A percentile compares a stretch with the other conserved stretches of the same genome.
These are phyloP conservation scores for Rhizopogon salebrosus DNA, from an alignment of 768 basidiomycete genomes.

Conservation along the genomic window DNA sequence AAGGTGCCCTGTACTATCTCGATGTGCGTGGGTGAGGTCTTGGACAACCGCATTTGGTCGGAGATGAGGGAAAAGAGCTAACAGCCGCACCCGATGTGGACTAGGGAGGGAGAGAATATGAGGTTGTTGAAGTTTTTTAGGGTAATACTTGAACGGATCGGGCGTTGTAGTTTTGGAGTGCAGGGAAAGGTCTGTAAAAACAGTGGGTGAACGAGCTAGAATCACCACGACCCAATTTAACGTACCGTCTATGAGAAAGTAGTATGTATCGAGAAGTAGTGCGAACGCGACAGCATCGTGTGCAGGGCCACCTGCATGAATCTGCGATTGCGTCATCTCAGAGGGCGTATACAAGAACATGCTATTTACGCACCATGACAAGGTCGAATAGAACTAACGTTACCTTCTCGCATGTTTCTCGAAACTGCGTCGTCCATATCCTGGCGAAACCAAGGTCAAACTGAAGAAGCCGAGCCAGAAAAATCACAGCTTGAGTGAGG, in stretches of 20 bases:
- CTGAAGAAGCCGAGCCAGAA: conserved; percentile 65
- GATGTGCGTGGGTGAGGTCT: conserved; percentile 54
- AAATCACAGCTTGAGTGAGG: conserved; percentile 40
- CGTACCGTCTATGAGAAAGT: conserved; percentile 71
- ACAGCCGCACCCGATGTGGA: conserved; percentile 53
- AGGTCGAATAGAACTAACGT: conserved; percentile 42
- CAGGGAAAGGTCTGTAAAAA: conserved; percentile 49
- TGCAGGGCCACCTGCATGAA: conserved; percentile 47
- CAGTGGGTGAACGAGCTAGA: neutral
- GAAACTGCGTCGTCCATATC: conserved; percentile 48
- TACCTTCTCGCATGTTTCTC: conserved; percentile 40
- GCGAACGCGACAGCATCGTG: conserved; percentile 57
- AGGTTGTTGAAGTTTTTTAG: conserved; percentile 41
- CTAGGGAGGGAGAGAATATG: conserved; percentile 51
- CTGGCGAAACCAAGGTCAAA: conserved; percentile 66
- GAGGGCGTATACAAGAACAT: conserved; percentile 3
- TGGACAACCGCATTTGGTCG: conserved; percentile 46
- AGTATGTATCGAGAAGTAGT: conserved; percentile 67
- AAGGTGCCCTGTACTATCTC: conserved; percentile 48
- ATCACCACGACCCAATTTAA: neutral
- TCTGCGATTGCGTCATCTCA: conserved; percentile 30
- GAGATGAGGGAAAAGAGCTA: conserved; percentile 51
- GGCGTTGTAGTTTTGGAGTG: conserved; percentile 45
- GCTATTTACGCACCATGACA: conserved; percentile 39
- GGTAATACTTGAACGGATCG: conserved; percentile 66